Evolutionary conservation across 306 rosid genomes (phyloP), one percentile per base, ranked within the genome.

Genomic region (Castanea mollissima): DNA sequence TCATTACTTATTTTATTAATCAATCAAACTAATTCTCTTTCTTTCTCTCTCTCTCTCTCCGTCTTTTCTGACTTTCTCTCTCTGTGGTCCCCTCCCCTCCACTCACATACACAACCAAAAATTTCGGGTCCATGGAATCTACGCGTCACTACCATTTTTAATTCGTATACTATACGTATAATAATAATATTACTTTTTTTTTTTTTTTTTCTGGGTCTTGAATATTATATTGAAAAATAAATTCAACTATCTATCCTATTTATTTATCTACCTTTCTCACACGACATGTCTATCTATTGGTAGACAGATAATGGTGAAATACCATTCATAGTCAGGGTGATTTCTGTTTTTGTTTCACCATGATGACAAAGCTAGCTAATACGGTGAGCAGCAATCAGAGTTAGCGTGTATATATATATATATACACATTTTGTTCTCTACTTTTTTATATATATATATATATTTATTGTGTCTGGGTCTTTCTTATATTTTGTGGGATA

Each of bases 21-120:
- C 19, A 14, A 5, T n/a, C 15, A 10, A 49, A 49, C 11, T 10
- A 10, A 49, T 49, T 49, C 16, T 38, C 8, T 7, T 18, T 82
- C 79, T 32, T 14, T 54, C 76, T 21, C 73, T n/a, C 49, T 49
- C 49, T 49, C 4, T 51, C 67, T 38, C 12, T 20, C 84, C 81
- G 78, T 79, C 69, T 69, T 84, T 82, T 76, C 62, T 77, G 86
- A 84, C 86, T 79, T 69, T 71, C 13, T 64, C 16, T 64, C 74
- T 8, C 19, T 27, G 44, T 58, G 81, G 82, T 19, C 70, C 75
- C 79, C 27, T 21, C 44, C 35, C 84, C 83, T 73, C 71, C 21
- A 35, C 41, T 65, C 58, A 8, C 67, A 44, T 60, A 74, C 68
- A 79, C 57, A 23, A 4, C 52, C 80, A 5, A 27, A 57, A 73